Evolutionary conservation across 495 filamentous ascomycete genomes (phyloP).

Genomic region (Glonium stellatum): DNA sequence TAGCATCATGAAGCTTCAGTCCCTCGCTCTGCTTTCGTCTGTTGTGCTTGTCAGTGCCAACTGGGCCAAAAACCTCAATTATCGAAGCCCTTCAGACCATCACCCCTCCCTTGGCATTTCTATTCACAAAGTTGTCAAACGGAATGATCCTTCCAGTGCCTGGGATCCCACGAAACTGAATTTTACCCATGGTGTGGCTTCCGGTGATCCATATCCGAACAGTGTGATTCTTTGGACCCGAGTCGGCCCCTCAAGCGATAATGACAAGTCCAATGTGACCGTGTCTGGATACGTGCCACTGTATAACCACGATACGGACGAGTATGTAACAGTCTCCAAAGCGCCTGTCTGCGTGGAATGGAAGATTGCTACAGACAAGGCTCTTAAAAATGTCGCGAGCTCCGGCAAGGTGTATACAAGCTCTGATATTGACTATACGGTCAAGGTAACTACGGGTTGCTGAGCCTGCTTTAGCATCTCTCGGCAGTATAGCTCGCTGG

Average conservation of each 20-base stretch:
- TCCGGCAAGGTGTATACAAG: constrained; percentile 52
- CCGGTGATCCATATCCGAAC: constrained; percentile 58
- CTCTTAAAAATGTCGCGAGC: constrained; percentile 38
- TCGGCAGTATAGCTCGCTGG: not conserved
- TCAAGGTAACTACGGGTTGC: constrained; percentile 44
- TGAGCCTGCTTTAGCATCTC: not conserved
- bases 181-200: constrained; percentile 66
- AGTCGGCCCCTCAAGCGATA: constrained; percentile 48
- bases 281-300: constrained; percentile 48
- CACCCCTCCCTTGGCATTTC: constrained; percentile 52
- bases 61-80: constrained; percentile 49
- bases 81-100: constrained; percentile 51
- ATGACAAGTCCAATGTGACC: constrained; percentile 51
- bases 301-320: constrained; percentile 50
- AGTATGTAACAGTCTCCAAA: constrained; percentile 46
- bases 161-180: constrained; percentile 44
- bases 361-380: constrained; percentile 39
- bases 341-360: constrained; percentile 56
- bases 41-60: constrained; percentile 24
- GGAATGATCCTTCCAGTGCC: constrained; percentile 36
- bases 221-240: constrained; percentile 64
- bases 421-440: constrained; percentile 62
- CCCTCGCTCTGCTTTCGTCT: constrained; percentile 4
- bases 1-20: constrained; percentile 20
- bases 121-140: constrained; percentile 43